phyloP scores from a whole-genome alignment of 2,329 filamentous ascomycete genomes.

The Ascochyta clinopodiicola region DNA sequence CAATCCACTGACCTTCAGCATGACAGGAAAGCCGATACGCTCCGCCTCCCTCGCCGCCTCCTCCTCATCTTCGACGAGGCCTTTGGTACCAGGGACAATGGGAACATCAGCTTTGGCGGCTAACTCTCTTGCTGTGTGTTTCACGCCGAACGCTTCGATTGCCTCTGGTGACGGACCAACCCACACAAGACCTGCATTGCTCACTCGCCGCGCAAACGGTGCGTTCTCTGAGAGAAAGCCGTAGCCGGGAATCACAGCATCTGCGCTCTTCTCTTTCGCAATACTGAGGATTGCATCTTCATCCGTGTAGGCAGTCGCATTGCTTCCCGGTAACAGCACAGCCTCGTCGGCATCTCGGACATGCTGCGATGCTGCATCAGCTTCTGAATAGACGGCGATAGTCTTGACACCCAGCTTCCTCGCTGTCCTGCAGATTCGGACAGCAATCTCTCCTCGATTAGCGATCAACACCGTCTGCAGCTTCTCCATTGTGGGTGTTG shows the following conservation, averaged over 20 bases:
- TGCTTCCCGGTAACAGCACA: constrained; percentile 56
- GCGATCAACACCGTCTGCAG: constrained; percentile 63
- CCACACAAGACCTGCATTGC: constrained; percentile 63
- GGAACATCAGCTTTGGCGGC: constrained; percentile 61
- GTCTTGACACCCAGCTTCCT: constrained; percentile 58
- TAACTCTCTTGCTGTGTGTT: constrained; percentile 63
- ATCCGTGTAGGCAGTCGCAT: constrained; percentile 59
- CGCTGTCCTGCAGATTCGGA: constrained; percentile 60
- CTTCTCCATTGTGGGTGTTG: constrained; percentile 47
- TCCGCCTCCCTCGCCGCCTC: constrained; percentile 55
- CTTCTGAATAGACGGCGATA: constrained; percentile 64
- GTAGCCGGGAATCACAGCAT: constrained; percentile 71
- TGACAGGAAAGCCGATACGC: constrained; percentile 59
- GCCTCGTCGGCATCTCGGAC: constrained; percentile 62
- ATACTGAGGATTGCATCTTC: constrained; percentile 58
- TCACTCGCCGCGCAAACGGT: constrained; percentile 63
- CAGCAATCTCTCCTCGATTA: constrained; percentile 66
- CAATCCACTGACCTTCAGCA: constrained; percentile 65
- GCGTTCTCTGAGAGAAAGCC: constrained; percentile 71
- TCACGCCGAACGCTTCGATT: constrained; percentile 65
- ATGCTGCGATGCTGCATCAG: constrained; percentile 63
- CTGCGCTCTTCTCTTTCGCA: constrained; percentile 56
- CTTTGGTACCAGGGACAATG: constrained; percentile 61
- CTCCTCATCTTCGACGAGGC: constrained; percentile 56
- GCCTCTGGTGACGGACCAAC: constrained; percentile 62